Conservation (phyloP, 768 basidiomycete genomes). For the Hysterangium stoloniferum region DNA sequence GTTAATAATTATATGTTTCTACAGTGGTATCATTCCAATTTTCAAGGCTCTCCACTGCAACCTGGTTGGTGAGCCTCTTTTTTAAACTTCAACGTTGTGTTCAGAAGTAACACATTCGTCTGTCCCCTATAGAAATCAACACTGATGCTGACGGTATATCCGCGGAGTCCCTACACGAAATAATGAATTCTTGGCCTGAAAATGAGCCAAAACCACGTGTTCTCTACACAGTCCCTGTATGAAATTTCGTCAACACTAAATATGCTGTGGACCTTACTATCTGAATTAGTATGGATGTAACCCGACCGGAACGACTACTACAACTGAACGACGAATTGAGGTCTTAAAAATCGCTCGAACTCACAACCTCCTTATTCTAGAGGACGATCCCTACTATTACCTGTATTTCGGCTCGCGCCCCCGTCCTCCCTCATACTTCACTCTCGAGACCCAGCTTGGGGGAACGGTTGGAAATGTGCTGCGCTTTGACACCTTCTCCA, state of each 20-base stretch:
- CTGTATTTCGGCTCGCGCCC: constrained; percentile 63
- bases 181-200: constrained; percentile 68
- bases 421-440: constrained; percentile 73
- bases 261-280: not conserved
- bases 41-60: constrained; percentile 50
- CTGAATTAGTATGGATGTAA: constrained; percentile 67
- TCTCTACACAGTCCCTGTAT: constrained; percentile 74
- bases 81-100: not conserved
- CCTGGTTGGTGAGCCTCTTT: constrained; percentile 40
- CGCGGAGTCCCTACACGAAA: constrained; percentile 48
- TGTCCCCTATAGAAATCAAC: constrained; percentile 50
- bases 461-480: constrained; percentile 59
- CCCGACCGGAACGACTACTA: constrained; percentile 75
- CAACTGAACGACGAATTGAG: constrained; percentile 59
- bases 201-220: constrained; percentile 66
- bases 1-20: not conserved
- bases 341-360: constrained; percentile 64
- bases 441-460: constrained; percentile 54
- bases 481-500: constrained; percentile 86
- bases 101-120: not conserved
- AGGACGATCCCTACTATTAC: constrained; percentile 71
- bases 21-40: constrained; percentile 60
- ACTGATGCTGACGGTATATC: constrained; percentile 69
- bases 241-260: constrained; percentile 16
- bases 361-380: constrained; percentile 75